Evolutionary conservation across 2,329 filamentous ascomycete genomes (phyloP), one percentile per base, ranked within the genome.

Genomic region (Davidsoniella virescens): DNA sequence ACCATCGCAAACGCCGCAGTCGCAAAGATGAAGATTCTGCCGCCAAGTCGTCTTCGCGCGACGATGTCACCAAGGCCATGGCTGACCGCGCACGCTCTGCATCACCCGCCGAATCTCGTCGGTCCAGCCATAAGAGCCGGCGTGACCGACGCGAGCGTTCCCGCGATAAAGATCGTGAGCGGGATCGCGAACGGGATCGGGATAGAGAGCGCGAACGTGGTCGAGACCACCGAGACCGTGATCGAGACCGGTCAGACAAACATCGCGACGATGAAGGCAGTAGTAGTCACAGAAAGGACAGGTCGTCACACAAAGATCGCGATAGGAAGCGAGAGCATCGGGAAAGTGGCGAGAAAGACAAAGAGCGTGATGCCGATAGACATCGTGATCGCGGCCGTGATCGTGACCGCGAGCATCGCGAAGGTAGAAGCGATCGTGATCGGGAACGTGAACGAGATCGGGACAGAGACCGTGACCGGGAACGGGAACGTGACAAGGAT

Each of bases 31-130:
- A 73, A 54, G 44, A 42, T 2, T 72, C 76, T 55, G 76, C 72
- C 38, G 80, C 78, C 12, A 63, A 64, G 48, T 75, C 71, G 10
- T 56, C 57, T 17, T 65, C 67, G 29, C 49, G 50, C 6, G 63
- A 63, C 55, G 65, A 69, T 14, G 63, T 63, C 56, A 64, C 69
- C 44, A 67, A 68, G 55, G 59, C 70, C 56, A 25, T 25, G 20
- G 65, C 67, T 10, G 72, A 78, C 44, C 72, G 73, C 47, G 78
- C 80, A 0, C 72, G 81, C 52, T 85, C 82, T 4, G 70, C 71
- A 4, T 86, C 84, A 2, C 75, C 73, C 1, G 75, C 77, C 10
- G 70, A 72, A 8, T 70, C 71, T 37, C 76, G 72, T 55, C 65
- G 71, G 49, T 72, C 75, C 5, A 38, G 44, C 5, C 70, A 71